phyloP scores from a whole-genome alignment of 208 protist genomes.

The Crithidia expoeki region DNA sequence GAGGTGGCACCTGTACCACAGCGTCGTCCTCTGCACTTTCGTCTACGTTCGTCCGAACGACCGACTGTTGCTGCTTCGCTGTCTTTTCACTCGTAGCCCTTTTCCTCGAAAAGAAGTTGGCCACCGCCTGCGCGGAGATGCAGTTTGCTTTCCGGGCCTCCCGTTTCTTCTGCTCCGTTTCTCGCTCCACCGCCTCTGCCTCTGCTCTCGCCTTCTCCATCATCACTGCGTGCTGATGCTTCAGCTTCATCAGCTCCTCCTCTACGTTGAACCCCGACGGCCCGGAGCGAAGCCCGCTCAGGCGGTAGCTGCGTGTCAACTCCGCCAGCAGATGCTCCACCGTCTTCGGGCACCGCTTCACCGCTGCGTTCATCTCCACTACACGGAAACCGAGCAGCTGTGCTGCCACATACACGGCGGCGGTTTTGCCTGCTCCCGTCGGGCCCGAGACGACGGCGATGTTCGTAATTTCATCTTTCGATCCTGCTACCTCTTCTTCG shows the following conservation, averaged over 20 bases:
- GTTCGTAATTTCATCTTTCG: slow-evolving; percentile 75
- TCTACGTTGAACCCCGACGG: slow-evolving; percentile 52
- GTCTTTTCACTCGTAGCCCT: slow-evolving; percentile 5
- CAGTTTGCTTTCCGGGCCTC: slow-evolving; percentile 56
- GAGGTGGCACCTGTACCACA: background rate
- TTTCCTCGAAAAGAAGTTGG: slow-evolving; percentile 58
- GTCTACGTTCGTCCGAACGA: slow-evolving; percentile 6
- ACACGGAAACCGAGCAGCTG: slow-evolving; percentile 76
- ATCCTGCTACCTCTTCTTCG: slow-evolving; percentile 17
- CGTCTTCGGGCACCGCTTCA: slow-evolving; percentile 66
- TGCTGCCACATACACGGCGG: slow-evolving; percentile 80
- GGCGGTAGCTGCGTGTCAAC: slow-evolving; percentile 74
- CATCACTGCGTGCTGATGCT: slow-evolving; percentile 55
- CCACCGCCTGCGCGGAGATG: slow-evolving; percentile 72
- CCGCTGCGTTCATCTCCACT: slow-evolving; percentile 84
- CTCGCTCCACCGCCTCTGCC: slow-evolving; percentile 26
- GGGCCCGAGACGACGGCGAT: slow-evolving; percentile 79
- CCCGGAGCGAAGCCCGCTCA: slow-evolving; percentile 42
- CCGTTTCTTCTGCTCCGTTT: slow-evolving; percentile 14
- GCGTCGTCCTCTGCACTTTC: background rate
- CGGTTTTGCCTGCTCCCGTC: slow-evolving; percentile 76
- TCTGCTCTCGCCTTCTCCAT: slow-evolving; percentile 31
- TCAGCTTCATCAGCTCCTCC: slow-evolving; percentile 70
- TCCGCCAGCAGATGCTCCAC: slow-evolving; percentile 81
- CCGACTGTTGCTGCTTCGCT: slow-evolving; percentile 2